Conservation (phyloP, 108 stramenopile genomes). For the Craspedostauros australis region DNA sequence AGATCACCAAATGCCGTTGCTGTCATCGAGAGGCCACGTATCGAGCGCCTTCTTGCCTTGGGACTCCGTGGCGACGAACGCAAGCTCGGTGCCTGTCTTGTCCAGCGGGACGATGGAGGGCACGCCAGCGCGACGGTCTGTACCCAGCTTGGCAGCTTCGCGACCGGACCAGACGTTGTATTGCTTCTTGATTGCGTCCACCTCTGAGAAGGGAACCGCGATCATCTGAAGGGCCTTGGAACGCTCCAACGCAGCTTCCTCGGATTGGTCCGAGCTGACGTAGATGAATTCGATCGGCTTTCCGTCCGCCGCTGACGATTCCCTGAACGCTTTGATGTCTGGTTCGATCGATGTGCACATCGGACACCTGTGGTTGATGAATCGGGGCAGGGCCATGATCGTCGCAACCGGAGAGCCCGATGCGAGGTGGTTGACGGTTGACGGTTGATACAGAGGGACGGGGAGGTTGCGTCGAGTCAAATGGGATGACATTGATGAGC, state of each 20-base stretch:
- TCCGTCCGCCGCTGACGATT: constrained; percentile 20
- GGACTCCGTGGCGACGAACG: constrained; percentile 42
- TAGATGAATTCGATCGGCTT: constrained; percentile 40
- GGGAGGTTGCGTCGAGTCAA: too few species aligned
- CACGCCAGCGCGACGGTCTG: constrained; percentile 47
- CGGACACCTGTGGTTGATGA: too few species aligned
- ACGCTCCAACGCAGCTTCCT: constrained; percentile 21
- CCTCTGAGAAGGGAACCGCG: constrained; percentile 36
- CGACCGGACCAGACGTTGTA: constrained; percentile 50
- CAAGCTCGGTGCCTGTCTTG: constrained; percentile 35
- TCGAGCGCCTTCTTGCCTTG: constrained; percentile 38
- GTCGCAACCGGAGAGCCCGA: not conserved
- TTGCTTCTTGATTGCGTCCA: constrained; percentile 30
- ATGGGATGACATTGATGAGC: too few species aligned
- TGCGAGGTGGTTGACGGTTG: too few species aligned
- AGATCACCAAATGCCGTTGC: constrained; percentile 37
- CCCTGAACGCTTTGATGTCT: constrained; percentile 22
- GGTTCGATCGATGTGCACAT: constrained; percentile 70
- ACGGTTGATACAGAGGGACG: too few species aligned
- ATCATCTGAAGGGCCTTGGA: constrained; percentile 34
- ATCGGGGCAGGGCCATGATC: constrained; percentile 12
- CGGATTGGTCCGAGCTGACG: constrained; percentile 41
- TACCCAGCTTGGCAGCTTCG: constrained; percentile 38
- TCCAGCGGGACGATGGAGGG: constrained; percentile 55
- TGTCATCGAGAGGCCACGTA: constrained; percentile 46